A percentile compares a stretch with the other conserved stretches of the same genome.
phyloP scores from a whole-genome alignment of 345 rosid species.

The Isatis tinctoria region DNA sequence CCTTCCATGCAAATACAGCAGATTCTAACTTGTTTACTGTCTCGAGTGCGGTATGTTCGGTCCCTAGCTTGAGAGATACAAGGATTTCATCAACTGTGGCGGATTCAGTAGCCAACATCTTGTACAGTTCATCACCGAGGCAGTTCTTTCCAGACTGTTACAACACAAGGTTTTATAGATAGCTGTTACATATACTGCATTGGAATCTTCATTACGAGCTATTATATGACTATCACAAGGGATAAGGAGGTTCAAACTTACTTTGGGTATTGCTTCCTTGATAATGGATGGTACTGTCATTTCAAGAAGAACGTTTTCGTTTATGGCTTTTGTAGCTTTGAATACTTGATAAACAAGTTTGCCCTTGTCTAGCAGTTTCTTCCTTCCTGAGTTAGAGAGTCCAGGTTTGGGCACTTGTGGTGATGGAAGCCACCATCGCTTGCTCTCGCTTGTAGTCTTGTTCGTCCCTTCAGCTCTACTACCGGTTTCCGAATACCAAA shows the following conservation, averaged over 20 bases:
- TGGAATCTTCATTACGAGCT: no score
- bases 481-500: slow-evolving; percentile 87
- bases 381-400: slow-evolving; percentile 63
- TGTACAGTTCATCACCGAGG: slow-evolving; percentile 78
- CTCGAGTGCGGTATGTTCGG: slow-evolving; percentile 68
- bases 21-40: slow-evolving; percentile 69
- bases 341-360: slow-evolving; percentile 79
- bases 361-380: slow-evolving; percentile 52
- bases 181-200: background rate
- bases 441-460: slow-evolving; percentile 63
- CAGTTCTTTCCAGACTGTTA: slow-evolving; percentile 77
- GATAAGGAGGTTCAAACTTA: slow-evolving; percentile 24
- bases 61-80: slow-evolving; percentile 48
- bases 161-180: background rate
- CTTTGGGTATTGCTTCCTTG: slow-evolving; percentile 78
- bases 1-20: slow-evolving; percentile 74
- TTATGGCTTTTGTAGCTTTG: slow-evolving; percentile 91
- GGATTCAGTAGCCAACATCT: slow-evolving; percentile 45
- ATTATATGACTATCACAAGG: background rate
- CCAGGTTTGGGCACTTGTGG: slow-evolving; percentile 85
- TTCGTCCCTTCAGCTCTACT: slow-evolving; percentile 76
- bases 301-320: slow-evolving; percentile 75
- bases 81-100: slow-evolving; percentile 49
- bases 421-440: slow-evolving; percentile 96
- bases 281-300: slow-evolving; percentile 76